Base-by-base conservation (phyloP, 2,329 filamentous ascomycete genomes). In the Diaporthe australafricana region DNA sequence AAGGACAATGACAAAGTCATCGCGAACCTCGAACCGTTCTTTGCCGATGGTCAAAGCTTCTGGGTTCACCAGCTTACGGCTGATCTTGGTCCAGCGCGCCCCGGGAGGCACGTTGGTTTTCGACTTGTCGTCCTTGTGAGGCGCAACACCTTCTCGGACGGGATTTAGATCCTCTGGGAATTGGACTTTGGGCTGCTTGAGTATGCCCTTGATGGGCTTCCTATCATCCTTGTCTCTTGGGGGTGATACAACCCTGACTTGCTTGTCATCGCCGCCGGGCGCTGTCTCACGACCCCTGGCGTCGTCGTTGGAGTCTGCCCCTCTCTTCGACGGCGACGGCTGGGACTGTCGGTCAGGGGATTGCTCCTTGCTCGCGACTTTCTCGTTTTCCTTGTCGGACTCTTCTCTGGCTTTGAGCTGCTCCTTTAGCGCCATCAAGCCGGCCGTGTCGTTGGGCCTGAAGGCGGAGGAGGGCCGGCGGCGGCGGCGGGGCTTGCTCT, bases 61-160 rank as follows among this genome's bases (percentile, higher is more conserved):
- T 0, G 95, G 95, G 76, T 97, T 98, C 77, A 98, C 95, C 70
- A 97, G 88, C 75, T 92, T 91, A 70, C 95, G 91, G 79, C 93
- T 94, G 79, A 98, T 95, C 84, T 96, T 97, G 57, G 95, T 98
- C 95, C 95, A 98, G 69, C 94, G 90, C 42, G 95, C 95, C 71
- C 93, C 93, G 0, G 91, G 83, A 0, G 93, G 93, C 40, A 94
- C 93, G 48, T 94, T 92, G 74, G 92, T 90, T 77, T 89, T 90
- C 56, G 86, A 91, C 81, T 92, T 91, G 62, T 94, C 91, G 79
- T 97, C 94, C 83, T 97, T 98, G 79, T 97, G 89, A n/a, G 95
- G 95, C 2, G 95, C 95, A 8, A 98, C 96, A 20, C 95, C 96
- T 80, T 98, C 96, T 25, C 95, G 90, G 45, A 97, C 87, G 0